Percentiles rank a stretch among this genome's conserved stretches.
Evolutionary conservation across 176 grass and related monocot genomes (phyloP).

Genomic region (Paspalum notatum): DNA sequence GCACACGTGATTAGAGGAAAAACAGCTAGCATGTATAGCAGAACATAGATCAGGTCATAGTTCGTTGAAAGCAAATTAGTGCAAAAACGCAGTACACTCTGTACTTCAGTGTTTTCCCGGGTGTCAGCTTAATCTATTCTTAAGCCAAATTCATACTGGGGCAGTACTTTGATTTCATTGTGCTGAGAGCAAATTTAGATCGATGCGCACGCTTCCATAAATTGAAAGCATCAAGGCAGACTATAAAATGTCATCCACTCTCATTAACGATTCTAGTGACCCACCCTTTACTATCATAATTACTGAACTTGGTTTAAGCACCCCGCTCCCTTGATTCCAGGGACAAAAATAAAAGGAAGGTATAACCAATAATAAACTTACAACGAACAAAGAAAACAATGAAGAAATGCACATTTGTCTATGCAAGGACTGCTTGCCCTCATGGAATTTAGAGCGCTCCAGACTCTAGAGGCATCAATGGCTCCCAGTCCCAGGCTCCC

Average conservation of each 20-base stretch:
- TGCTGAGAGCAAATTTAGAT: background rate
- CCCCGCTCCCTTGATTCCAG: background rate
- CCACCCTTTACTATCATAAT: background rate
- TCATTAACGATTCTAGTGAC: background rate
- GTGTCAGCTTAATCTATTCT: too few species aligned
- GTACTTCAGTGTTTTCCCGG: background rate
- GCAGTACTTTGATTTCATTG: background rate
- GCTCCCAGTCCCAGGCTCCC: background rate
- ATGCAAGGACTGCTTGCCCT: background rate
- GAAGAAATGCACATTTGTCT: background rate
- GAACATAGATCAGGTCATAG: background rate
- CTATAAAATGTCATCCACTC: slow-evolving; percentile 7
- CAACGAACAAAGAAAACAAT: background rate
- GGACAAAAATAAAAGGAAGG: background rate
- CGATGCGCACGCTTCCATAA: background rate
- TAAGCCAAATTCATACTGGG: background rate
- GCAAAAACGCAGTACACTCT: background rate
- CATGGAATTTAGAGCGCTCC: background rate
- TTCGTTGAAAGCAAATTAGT: background rate
- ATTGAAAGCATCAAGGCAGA: slow-evolving; percentile 11
- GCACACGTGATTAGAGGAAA: too few species aligned
- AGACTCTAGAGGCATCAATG: background rate
- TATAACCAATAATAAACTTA: background rate
- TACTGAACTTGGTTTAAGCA: background rate
- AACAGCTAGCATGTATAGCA: too few species aligned